A percentile compares a stretch with the other conserved stretches of the same genome.
Evolutionary conservation across 2,329 filamentous ascomycete species (phyloP).

Genomic region (Nakataea oryzae): DNA sequence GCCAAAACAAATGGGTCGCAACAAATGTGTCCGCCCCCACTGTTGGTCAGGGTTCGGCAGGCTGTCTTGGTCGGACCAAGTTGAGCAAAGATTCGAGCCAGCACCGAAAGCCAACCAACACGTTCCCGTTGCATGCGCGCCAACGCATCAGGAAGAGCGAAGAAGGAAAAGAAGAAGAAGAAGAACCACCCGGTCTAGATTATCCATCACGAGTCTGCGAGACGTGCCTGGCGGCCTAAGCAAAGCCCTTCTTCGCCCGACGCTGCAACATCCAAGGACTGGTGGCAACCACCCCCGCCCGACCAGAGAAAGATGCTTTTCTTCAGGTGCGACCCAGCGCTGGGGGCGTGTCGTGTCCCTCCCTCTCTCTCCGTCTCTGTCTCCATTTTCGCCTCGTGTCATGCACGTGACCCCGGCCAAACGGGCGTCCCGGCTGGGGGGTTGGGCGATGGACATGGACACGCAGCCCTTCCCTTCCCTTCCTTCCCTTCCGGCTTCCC

Average conservation of each 20-base stretch:
- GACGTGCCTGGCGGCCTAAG: neutral
- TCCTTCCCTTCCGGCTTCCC: neutral
- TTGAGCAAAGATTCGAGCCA: neutral
- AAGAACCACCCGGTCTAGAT: too few species aligned
- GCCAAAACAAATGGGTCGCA: neutral
- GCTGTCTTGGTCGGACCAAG: too few species aligned
- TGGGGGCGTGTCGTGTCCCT: too few species aligned
- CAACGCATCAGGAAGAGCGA: too few species aligned
- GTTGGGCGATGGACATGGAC: neutral
- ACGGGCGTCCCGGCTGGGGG: neutral
- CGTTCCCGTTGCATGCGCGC: too few species aligned
- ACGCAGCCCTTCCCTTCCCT: neutral
- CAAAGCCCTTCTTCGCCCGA: neutral
- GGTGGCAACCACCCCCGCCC: neutral
- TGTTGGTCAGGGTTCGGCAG: too few species aligned
- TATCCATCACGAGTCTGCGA: neutral
- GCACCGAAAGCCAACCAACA: neutral
- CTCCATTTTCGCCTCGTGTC: neutral
- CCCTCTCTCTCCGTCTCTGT: neutral
- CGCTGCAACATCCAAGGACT: neutral
- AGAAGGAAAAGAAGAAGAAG: too few species aligned
- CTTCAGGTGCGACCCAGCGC: slow-evolving; percentile 12
- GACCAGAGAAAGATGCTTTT: slow-evolving; percentile 16
- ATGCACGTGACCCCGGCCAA: neutral
- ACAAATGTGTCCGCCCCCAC: too few species aligned